Conservation (phyloP, 2,329 filamentous ascomycete genomes). For the Pseudomassariella vexata region DNA sequence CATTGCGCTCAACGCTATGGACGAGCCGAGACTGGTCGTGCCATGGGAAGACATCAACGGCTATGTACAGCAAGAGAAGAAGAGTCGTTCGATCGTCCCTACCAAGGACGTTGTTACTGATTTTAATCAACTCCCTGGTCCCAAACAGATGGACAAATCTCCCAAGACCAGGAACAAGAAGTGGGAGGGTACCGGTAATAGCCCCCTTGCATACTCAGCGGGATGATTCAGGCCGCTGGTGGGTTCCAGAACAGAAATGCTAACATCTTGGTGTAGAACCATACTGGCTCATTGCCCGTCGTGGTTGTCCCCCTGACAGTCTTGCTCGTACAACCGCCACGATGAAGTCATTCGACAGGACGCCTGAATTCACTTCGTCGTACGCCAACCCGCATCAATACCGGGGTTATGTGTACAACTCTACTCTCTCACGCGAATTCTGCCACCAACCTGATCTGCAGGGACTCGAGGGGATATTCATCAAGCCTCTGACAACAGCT, state of each 20-base stretch:
- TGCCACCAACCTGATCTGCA: constrained; percentile 62
- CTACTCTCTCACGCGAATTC: constrained; percentile 53
- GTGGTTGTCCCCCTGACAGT: constrained; percentile 58
- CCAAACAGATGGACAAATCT: constrained; percentile 27
- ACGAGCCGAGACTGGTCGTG: constrained; percentile 59
- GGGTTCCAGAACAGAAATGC: constrained; percentile 4
- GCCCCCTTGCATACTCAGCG: no score
- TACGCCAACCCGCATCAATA: constrained; percentile 43
- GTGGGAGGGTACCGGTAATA: constrained; percentile 47
- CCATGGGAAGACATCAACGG: constrained; percentile 56
- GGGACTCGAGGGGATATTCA: constrained; percentile 59
- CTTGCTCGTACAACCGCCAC: constrained; percentile 45
- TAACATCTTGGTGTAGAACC: constrained; percentile 28
- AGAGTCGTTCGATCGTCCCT: constrained; percentile 36
- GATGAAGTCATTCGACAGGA: constrained; percentile 36
- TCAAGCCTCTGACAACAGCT: constrained; percentile 51
- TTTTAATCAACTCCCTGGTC: constrained; percentile 36
- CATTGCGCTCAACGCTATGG: constrained; percentile 60
- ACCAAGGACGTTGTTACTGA: constrained; percentile 36
- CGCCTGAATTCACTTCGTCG: constrained; percentile 38
- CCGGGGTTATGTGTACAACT: constrained; percentile 57
- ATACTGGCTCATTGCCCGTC: constrained; percentile 52
- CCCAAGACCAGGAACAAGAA: constrained; percentile 31
- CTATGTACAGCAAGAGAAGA: constrained; percentile 46
- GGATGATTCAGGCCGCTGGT: no score